Conservation (phyloP, 805 yeast genomes). For the Saccharomycopsis selenospora region DNA sequence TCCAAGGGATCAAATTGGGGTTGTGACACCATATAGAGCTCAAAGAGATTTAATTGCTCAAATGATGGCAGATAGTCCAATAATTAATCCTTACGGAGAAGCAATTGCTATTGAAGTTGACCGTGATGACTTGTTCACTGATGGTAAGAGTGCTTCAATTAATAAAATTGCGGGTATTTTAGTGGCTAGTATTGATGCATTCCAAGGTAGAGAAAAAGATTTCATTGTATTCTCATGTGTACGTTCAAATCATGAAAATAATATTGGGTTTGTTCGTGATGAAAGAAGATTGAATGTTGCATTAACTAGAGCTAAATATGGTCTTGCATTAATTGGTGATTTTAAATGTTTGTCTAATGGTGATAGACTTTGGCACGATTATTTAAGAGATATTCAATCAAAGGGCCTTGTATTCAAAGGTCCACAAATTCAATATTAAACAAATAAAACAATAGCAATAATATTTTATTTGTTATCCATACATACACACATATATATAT, state of each 20-base stretch:
- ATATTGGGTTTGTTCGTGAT: conserved; percentile 58
- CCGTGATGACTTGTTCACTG: conserved; percentile 48
- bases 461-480: too few relatives aligned
- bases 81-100: conserved; percentile 48
- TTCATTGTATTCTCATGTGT: conserved; percentile 74
- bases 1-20: conserved; percentile 45
- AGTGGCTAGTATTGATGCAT: conserved; percentile 72
- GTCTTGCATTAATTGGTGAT: conserved; percentile 58
- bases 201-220: conserved; percentile 87
- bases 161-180: conserved; percentile 39
- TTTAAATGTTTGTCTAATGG: conserved; percentile 40
- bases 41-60: conserved; percentile 59
- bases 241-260: conserved; percentile 47
- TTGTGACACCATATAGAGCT: conserved; percentile 72
- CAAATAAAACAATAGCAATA: too few relatives aligned
- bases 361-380: conserved; percentile 43
- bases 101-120: conserved; percentile 48
- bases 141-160: conserved; percentile 40
- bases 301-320: conserved; percentile 60
- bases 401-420: conserved; percentile 29
- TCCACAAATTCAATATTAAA: not conserved
- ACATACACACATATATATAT: too few relatives aligned
- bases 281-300: conserved; percentile 63
- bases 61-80: conserved; percentile 38
- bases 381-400: conserved; percentile 35